Conservation (phyloP, 805 yeast species). For the Yamadazyma sp. region DNA sequence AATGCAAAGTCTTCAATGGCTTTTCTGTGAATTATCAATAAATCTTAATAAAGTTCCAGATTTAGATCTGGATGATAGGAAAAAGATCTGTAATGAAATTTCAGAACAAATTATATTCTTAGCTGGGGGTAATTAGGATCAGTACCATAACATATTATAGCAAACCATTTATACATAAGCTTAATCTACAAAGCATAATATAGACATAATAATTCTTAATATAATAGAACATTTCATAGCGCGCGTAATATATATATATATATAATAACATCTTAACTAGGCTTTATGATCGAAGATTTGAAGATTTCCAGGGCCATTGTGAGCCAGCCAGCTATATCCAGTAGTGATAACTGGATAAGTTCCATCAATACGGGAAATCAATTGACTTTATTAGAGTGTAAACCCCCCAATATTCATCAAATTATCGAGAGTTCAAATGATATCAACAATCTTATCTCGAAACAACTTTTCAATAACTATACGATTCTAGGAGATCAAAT, state of each 20-base stretch:
- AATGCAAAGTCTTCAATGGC: slow-evolving; percentile 25
- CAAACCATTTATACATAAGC: too few relatives aligned
- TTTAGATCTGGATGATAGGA: slow-evolving; percentile 18
- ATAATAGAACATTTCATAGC: too few relatives aligned
- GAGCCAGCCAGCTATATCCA: slow-evolving; percentile 24
- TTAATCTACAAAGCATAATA: too few relatives aligned
- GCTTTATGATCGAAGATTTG: slow-evolving; percentile 14
- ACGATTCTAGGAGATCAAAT: slow-evolving; percentile 26
- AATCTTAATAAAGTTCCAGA: slow-evolving; percentile 21
- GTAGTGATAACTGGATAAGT: slow-evolving; percentile 34
- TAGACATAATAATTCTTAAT: too few relatives aligned
- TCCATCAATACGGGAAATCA: slow-evolving; percentile 34
- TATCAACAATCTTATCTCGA: slow-evolving; percentile 15
- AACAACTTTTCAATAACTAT: slow-evolving; percentile 22
- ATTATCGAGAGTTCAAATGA: too few relatives aligned
- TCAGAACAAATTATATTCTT: slow-evolving; percentile 23
- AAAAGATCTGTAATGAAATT: slow-evolving; percentile 22
- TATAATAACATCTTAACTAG: too few relatives aligned
- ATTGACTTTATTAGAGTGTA: slow-evolving; percentile 35
- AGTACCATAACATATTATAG: too few relatives aligned
- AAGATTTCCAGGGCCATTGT: slow-evolving; percentile 9
- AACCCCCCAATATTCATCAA: slow-evolving; percentile 30
- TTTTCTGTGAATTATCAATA: slow-evolving; percentile 24
- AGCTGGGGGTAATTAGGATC: slow-evolving; percentile 4
- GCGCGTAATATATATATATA: too few relatives aligned